These are phyloP conservation scores for Aphanomyces stellatus DNA, from an alignment of 352 stramenopile genomes.

Conservation along the genomic window DNA sequence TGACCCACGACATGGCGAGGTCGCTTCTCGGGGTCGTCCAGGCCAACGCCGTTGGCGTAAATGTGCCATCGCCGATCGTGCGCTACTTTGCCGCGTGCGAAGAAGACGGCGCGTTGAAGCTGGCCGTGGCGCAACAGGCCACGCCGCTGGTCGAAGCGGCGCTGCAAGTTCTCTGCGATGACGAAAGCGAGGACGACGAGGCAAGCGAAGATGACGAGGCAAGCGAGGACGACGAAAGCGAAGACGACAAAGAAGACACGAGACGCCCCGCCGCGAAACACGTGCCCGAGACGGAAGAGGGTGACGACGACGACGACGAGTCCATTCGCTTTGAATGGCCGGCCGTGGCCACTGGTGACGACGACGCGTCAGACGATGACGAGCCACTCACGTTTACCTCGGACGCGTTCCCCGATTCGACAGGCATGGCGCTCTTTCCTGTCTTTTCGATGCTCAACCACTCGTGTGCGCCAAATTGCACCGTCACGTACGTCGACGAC, in stretches of 20 bases:
- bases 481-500: neutral
- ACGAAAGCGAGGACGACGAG: neutral
- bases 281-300: neutral
- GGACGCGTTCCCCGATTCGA: neutral
- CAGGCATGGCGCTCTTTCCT: slow-evolving; percentile 4
- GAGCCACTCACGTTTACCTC: neutral
- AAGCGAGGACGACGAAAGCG: neutral
- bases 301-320: slow-evolving; percentile 3
- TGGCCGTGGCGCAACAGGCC: neutral
- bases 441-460: slow-evolving; percentile 17
- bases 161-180: neutral
- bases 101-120: neutral
- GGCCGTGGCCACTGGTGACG: too few relatives aligned
- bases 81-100: slow-evolving; percentile 9
- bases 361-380: too few relatives aligned
- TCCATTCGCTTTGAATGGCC: slow-evolving; percentile 4
- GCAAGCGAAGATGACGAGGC: neutral
- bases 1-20: neutral
- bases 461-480: slow-evolving; percentile 6
- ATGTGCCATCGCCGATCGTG: slow-evolving; percentile 4
- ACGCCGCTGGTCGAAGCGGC: neutral
- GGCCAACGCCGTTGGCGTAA: slow-evolving; percentile 10
- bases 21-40: neutral
- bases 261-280: too few relatives aligned
- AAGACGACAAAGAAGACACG: neutral